Evolutionary conservation across 345 rosid species (phyloP).

Genomic region (Odontarrhena argentea): DNA sequence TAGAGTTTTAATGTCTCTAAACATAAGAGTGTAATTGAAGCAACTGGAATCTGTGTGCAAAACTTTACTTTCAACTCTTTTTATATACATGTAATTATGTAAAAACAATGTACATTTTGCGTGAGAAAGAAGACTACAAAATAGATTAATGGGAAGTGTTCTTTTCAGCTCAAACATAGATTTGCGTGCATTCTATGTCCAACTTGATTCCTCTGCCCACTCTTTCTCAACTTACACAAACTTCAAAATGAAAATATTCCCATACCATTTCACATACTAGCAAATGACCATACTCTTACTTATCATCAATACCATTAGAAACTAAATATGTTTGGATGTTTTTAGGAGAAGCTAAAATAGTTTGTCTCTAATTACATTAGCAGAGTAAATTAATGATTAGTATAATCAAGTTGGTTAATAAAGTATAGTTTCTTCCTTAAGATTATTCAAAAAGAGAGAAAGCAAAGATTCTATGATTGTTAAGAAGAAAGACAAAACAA

Average conservation of each 20-base stretch:
- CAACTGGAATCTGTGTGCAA: constrained; percentile 20
- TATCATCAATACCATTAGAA: neutral
- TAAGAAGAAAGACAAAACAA: constrained; percentile 24
- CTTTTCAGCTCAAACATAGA: constrained; percentile 31
- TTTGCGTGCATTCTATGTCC: constrained; percentile 43
- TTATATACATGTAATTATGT: neutral
- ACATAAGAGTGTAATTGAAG: constrained; percentile 31
- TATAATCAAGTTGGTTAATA: constrained; percentile 35
- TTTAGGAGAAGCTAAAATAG: neutral
- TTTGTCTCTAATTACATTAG: neutral
- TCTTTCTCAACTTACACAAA: constrained; percentile 15
- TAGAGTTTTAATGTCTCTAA: neutral
- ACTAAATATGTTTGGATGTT: neutral
- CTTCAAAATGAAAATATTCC: constrained; percentile 29
- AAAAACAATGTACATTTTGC: neutral
- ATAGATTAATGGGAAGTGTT: constrained; percentile 32
- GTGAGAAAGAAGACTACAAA: constrained; percentile 7
- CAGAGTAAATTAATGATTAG: neutral
- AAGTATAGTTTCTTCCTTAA: constrained; percentile 13
- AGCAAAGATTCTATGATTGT: constrained; percentile 39
- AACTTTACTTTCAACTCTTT: neutral
- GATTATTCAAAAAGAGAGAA: constrained; percentile 21
- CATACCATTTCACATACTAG: constrained; percentile 26
- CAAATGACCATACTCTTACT: neutral
- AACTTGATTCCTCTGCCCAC: constrained; percentile 41